These are phyloP conservation scores for Mentha longifolia DNA, from an alignment of 257 asterid species.

Conservation along the genomic window DNA sequence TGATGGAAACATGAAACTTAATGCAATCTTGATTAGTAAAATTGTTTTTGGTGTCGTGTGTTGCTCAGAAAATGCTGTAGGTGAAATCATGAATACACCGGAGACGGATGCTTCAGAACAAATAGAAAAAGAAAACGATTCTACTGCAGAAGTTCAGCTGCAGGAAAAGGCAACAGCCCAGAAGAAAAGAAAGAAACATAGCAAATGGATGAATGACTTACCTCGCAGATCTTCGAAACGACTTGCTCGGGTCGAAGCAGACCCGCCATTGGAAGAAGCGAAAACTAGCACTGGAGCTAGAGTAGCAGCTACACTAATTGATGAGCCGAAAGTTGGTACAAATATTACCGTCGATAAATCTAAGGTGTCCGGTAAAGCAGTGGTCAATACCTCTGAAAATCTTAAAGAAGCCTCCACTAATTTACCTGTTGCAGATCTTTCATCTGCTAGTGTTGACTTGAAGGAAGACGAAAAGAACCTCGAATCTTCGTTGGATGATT, in stretches of 20 bases:
- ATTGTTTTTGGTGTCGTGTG: not conserved
- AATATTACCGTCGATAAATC: constrained; percentile 20
- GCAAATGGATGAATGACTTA: constrained; percentile 38
- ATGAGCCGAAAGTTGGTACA: constrained; percentile 35
- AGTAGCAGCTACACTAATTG: constrained; percentile 31
- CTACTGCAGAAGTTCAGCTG: constrained; percentile 18
- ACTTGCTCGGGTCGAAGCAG: constrained; percentile 57
- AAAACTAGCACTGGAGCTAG: constrained; percentile 34
- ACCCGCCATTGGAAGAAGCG: constrained; percentile 37
- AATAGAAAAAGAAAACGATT: constrained; percentile 21
- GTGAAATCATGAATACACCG: constrained; percentile 14
- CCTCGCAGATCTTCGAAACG: constrained; percentile 67
- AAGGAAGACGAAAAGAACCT: constrained; percentile 39
- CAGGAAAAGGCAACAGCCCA: constrained; percentile 19
- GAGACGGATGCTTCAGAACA: constrained; percentile 11
- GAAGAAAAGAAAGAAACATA: constrained; percentile 40
- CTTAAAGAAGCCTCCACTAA: constrained; percentile 19
- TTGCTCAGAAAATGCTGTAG: constrained; percentile 28
- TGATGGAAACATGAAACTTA: not conserved
- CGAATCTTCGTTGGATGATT: constrained; percentile 45
- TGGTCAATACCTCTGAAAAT: not conserved
- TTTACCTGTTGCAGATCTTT: constrained; percentile 8
- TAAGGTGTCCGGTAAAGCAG: constrained; percentile 13
- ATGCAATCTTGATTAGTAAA: not conserved
- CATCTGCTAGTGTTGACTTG: constrained; percentile 24